These are phyloP conservation scores for Hypoxylon sp. DNA, from an alignment of 2,329 filamentous ascomycete species.

Conservation along the genomic window DNA sequence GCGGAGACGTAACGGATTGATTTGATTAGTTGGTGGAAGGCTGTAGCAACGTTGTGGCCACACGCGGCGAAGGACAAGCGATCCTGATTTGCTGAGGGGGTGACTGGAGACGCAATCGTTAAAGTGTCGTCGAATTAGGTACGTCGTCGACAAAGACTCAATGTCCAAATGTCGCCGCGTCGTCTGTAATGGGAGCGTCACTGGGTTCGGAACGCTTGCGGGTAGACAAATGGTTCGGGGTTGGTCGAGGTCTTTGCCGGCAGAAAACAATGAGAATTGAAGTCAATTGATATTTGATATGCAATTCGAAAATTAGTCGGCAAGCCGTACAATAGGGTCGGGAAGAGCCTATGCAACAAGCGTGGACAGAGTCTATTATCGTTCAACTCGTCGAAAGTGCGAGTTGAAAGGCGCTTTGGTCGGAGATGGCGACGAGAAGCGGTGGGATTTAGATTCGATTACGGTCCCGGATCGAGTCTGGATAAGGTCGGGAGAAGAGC, in stretches of 20 bases:
- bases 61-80: conserved; percentile 19
- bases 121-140: conserved; percentile 3
- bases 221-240: conserved; percentile 2
- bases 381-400: conserved; percentile 12
- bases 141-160: conserved; percentile 6
- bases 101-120: conserved; percentile 31
- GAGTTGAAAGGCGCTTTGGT: conserved; percentile 8
- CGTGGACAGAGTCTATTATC: conserved; percentile 21
- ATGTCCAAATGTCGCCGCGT: conserved; percentile 3
- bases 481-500: conserved; percentile 7
- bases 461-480: conserved; percentile 22
- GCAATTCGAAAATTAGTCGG: conserved; percentile 27
- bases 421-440: conserved; percentile 5
- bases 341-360: conserved; percentile 34
- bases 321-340: conserved; percentile 22
- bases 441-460: conserved; percentile 17
- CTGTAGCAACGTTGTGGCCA: conserved; percentile 1
- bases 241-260: not conserved
- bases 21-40: conserved; percentile 21
- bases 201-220: conserved; percentile 15
- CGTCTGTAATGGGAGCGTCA: not conserved
- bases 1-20: conserved; percentile 1
- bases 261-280: conserved; percentile 19
- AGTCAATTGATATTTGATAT: conserved; percentile 24
- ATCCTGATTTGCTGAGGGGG: conserved; percentile 30